phyloP scores from a whole-genome alignment of 106 monocot genomes.

The Ottelia alismoides region DNA sequence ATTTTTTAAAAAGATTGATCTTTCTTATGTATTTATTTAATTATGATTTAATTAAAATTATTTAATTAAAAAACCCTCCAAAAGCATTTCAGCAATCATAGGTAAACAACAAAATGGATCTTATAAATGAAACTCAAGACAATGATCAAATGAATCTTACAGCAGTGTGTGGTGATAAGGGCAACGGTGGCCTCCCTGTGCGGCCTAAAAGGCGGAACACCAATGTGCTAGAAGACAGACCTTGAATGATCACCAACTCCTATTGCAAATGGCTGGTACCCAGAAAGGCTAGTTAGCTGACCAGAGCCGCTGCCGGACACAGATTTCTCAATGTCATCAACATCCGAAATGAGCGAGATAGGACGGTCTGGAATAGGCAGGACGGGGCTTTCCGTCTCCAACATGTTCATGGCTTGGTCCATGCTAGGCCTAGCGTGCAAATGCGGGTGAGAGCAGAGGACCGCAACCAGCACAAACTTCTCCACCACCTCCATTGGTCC shows the following conservation, averaged over 20 bases:
- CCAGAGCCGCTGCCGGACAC: constrained; percentile 58
- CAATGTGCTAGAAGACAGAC: no score
- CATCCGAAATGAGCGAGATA: constrained; percentile 44
- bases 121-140: no score
- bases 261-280: constrained; percentile 31
- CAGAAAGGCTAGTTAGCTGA: constrained; percentile 40
- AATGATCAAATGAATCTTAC: no score
- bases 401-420: constrained; percentile 75
- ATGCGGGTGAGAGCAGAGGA: constrained; percentile 76
- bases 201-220: no score
- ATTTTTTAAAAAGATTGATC: no score
- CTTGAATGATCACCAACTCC: constrained; percentile 16
- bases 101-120: no score
- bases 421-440: constrained; percentile 80
- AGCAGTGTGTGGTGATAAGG: no score
- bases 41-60: no score
- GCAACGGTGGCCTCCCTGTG: no score
- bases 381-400: constrained; percentile 45
- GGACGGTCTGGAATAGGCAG: constrained; percentile 64
- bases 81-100: no score
- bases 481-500: constrained; percentile 52
- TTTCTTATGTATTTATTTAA: no score
- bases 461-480: constrained; percentile 69
- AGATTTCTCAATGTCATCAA: constrained; percentile 68
- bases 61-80: no score